phyloP scores from a whole-genome alignment of 345 rosid genomes.

The Bruguiera sexangula region DNA sequence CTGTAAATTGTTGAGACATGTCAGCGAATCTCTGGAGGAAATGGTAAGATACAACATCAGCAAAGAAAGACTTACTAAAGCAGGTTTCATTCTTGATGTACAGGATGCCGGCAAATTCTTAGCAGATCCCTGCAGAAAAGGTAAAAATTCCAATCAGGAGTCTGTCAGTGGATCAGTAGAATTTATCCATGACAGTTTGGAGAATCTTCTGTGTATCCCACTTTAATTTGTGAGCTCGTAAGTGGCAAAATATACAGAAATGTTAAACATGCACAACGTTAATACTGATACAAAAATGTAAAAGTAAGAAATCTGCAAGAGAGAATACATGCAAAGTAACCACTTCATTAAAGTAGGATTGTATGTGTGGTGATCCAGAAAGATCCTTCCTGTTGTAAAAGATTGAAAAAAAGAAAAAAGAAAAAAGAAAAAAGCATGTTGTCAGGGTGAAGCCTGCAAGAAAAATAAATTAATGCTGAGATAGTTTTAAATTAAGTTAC shows the following conservation, averaged over 20 bases:
- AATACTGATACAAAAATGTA: not conserved
- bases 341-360: conserved; percentile 56
- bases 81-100: conserved; percentile 62
- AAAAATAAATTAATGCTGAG: not conserved
- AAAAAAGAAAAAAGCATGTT: not conserved
- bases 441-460: conserved; percentile 8
- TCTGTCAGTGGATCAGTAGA: not conserved
- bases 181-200: not conserved
- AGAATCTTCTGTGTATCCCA: not conserved
- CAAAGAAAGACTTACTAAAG: conserved; percentile 38
- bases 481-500: not conserved
- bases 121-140: conserved; percentile 60
- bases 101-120: conserved; percentile 78
- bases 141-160: not conserved
- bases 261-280: not conserved
- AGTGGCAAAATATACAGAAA: conserved; percentile 1
- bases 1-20: conserved; percentile 33
- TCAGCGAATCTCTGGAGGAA: conserved; percentile 16
- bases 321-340: conserved; percentile 76
- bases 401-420: not conserved
- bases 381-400: conserved; percentile 64
- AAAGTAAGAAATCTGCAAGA: not conserved
- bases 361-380: conserved; percentile 59
- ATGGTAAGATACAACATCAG: not conserved
- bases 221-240: not conserved